These are phyloP conservation scores for Wallacemonas sp. DNA, from an alignment of 208 protist species.

Conservation along the genomic window DNA sequence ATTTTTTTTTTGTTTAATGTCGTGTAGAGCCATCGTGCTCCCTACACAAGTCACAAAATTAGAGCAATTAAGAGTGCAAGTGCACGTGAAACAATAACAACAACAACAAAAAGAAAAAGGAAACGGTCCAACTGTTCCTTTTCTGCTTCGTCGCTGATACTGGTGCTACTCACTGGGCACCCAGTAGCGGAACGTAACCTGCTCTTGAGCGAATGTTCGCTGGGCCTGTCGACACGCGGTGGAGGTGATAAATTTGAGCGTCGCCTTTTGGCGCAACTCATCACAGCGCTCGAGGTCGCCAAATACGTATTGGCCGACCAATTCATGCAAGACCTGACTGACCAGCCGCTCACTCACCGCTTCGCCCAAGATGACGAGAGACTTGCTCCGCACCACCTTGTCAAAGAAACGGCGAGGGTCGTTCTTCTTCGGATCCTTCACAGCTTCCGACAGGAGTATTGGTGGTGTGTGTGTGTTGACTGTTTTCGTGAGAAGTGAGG, in stretches of 20 bases:
- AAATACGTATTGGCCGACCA: constrained; percentile 47
- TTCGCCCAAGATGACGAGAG: constrained; percentile 33
- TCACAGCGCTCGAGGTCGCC: constrained; percentile 32
- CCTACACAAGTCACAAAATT: too few relatives aligned
- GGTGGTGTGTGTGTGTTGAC: constrained; percentile 32
- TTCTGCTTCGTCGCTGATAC: too few relatives aligned
- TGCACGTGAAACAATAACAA: constrained; percentile 5
- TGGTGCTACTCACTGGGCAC: background rate
- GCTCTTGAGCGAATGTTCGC: constrained; percentile 1
- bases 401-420: constrained; percentile 21
- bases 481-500: constrained; percentile 52
- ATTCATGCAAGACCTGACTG: constrained; percentile 34
- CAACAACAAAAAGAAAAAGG: constrained; percentile 12
- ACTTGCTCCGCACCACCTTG: constrained; percentile 17
- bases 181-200: constrained; percentile 11
- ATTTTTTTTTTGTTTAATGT: too few relatives aligned
- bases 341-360: constrained; percentile 36
- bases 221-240: background rate
- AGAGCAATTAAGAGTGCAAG: background rate
- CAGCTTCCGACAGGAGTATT: constrained; percentile 33
- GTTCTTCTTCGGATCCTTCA: constrained; percentile 16
- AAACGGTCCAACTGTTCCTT: too few relatives aligned
- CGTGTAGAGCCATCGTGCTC: too few relatives aligned
- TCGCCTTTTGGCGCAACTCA: constrained; percentile 13
- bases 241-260: constrained; percentile 6